Evolutionary conservation across 2,329 filamentous ascomycete species (phyloP).

Genomic region (Beauveria medogensis): DNA sequence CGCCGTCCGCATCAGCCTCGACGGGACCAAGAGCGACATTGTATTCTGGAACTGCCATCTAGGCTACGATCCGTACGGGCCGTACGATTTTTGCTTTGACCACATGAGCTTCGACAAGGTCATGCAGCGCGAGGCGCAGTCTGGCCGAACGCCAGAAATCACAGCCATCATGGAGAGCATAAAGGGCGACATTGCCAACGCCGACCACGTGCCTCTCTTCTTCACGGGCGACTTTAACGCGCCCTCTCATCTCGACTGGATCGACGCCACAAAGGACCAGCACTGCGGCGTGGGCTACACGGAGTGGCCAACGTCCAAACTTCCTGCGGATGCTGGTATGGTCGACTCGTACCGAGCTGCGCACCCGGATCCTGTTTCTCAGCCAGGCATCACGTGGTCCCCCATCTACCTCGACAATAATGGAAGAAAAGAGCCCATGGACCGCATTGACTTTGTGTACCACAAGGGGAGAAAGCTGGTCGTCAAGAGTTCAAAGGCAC

Average conservation of each 20-base stretch:
- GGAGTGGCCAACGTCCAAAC: conserved; percentile 31
- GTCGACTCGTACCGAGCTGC: conserved; percentile 32
- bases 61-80: conserved; percentile 32
- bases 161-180: conserved; percentile 26
- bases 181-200: conserved; percentile 22
- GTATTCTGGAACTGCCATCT: conserved; percentile 31
- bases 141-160: conserved; percentile 31
- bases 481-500: conserved; percentile 22
- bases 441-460: conserved; percentile 36
- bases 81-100: conserved; percentile 35
- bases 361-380: conserved; percentile 26
- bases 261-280: conserved; percentile 22
- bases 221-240: conserved; percentile 36
- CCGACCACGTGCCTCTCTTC: conserved; percentile 26
- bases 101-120: conserved; percentile 25
- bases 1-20: conserved; percentile 28
- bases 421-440: conserved; percentile 25
- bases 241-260: conserved; percentile 36
- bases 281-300: conserved; percentile 29
- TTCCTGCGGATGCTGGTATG: conserved; percentile 26
- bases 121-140: conserved; percentile 26
- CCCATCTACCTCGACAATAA: conserved; percentile 29
- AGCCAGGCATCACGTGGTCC: conserved; percentile 33
- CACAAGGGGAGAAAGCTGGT: conserved; percentile 26
- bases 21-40: conserved; percentile 22